Percentiles rank a stretch among this genome's conserved stretches.
Conservation (phyloP, 345 rosid genomes). For the Raphanus sativus region DNA sequence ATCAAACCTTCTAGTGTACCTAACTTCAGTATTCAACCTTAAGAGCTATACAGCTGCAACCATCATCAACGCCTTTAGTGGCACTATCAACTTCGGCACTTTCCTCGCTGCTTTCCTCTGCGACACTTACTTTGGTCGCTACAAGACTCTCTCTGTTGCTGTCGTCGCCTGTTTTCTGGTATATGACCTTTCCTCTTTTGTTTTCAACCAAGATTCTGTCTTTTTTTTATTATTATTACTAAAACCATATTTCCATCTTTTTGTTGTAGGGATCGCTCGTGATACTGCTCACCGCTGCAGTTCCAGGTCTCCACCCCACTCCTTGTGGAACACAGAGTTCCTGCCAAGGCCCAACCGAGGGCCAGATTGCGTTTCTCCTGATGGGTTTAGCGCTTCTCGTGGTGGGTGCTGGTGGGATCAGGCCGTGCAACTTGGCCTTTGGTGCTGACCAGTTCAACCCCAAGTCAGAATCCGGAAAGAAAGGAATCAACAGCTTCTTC, state of each 20-base stretch:
- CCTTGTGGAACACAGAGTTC: constrained; percentile 37
- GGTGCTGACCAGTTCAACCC: constrained; percentile 90
- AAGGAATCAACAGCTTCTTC: constrained; percentile 74
- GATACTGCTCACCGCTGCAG: constrained; percentile 64
- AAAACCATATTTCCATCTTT: not conserved
- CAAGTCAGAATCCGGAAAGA: constrained; percentile 62
- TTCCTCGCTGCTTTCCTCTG: constrained; percentile 71
- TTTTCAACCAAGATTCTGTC: not conserved
- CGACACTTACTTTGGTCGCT: constrained; percentile 88
- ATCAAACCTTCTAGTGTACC: constrained; percentile 71
- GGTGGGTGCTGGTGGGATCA: constrained; percentile 69
- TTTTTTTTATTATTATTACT: not conserved
- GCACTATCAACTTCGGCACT: constrained; percentile 72
- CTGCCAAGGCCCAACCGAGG: constrained; percentile 57
- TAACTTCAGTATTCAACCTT: constrained; percentile 72
- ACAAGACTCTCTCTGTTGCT: constrained; percentile 66
- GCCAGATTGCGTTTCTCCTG: constrained; percentile 58
- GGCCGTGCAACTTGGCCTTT: constrained; percentile 79
- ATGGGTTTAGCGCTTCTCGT: constrained; percentile 54
- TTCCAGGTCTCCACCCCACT: constrained; percentile 52
- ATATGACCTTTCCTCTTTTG: not conserved
- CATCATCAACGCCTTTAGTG: constrained; percentile 62
- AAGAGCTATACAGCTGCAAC: constrained; percentile 68
- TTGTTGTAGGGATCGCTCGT: constrained; percentile 54
- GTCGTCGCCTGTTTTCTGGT: constrained; percentile 63